phyloP scores from a whole-genome alignment of 2,329 filamentous ascomycete genomes.

The Cryoendolithus antarcticus region DNA sequence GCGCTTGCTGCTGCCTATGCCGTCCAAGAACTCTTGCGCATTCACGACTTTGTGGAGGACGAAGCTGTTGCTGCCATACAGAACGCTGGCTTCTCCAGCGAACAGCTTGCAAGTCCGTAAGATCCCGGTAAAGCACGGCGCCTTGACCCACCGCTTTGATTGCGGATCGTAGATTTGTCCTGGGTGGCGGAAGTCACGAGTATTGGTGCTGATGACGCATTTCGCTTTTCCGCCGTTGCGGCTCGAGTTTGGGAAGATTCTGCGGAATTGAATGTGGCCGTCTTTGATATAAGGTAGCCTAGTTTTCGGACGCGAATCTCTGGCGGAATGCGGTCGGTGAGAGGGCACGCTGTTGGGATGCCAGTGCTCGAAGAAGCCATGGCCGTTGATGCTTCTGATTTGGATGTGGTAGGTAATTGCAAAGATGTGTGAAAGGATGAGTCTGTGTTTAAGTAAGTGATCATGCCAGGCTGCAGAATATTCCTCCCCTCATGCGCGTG shows the following conservation, averaged over 20 bases:
- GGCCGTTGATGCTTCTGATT: too few species aligned
- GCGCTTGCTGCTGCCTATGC: too few species aligned
- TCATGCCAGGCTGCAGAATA: too few species aligned
- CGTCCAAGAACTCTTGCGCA: too few species aligned
- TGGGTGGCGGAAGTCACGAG: background rate
- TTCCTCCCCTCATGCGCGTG: too few species aligned
- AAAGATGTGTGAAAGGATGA: too few species aligned
- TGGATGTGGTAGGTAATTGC: too few species aligned
- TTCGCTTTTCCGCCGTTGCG: background rate
- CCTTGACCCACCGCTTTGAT: background rate
- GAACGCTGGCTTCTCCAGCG: constrained; percentile 6
- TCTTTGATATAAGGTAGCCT: constrained; percentile 6
- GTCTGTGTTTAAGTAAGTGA: too few species aligned
- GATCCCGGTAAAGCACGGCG: constrained; percentile 1
- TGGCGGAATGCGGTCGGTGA: constrained; percentile 2
- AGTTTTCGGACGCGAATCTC: constrained; percentile 9
- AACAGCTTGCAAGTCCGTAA: constrained; percentile 8
- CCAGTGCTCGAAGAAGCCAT: too few species aligned
- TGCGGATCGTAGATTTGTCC: background rate
- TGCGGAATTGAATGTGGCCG: background rate
- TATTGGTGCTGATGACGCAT: background rate
- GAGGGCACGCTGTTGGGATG: too few species aligned
- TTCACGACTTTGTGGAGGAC: too few species aligned
- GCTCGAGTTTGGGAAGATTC: background rate
- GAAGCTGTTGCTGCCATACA: constrained; percentile 6